These are phyloP conservation scores for Calcarisporium arbuscula DNA, from an alignment of 2,329 filamentous ascomycete genomes.

Conservation along the genomic window DNA sequence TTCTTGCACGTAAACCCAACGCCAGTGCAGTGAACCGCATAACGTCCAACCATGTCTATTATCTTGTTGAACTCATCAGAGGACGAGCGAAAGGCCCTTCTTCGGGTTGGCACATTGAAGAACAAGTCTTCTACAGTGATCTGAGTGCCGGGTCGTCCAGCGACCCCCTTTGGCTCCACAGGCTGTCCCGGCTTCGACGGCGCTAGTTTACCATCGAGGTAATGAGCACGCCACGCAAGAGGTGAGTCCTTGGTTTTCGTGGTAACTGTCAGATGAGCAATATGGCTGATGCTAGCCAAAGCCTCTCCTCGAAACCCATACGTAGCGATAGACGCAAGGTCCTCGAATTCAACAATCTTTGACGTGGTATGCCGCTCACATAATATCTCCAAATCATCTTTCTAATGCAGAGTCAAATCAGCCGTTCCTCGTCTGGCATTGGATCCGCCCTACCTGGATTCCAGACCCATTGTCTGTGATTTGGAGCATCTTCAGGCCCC, in stretches of 20 bases:
- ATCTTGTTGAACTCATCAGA: conserved; percentile 98
- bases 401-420: too few relatives aligned
- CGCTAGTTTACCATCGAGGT: conserved; percentile 73
- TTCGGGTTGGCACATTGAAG: conserved; percentile 87
- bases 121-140: conserved; percentile 97
- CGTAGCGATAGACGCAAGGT: conserved; percentile 80
- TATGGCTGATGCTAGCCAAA: conserved; percentile 94
- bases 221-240: conserved; percentile 86
- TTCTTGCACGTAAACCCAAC: conserved; percentile 97
- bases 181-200: conserved; percentile 83
- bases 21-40: conserved; percentile 85
- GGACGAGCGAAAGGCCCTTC: conserved; percentile 81
- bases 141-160: conserved; percentile 84
- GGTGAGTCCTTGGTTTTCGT: conserved; percentile 85
- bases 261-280: conserved; percentile 90
- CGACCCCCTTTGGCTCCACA: conserved; percentile 78
- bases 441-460: conserved; percentile 70
- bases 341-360: conserved; percentile 89
- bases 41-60: conserved; percentile 86
- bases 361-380: conserved; percentile 97
- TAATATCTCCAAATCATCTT: conserved; percentile 83
- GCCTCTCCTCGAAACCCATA: conserved; percentile 98
- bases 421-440: too few relatives aligned
- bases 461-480: conserved; percentile 97
- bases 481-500: conserved; percentile 88